Evolutionary conservation across 2,329 filamentous ascomycete genomes (phyloP).

Genomic region (Alternaria triticina): DNA sequence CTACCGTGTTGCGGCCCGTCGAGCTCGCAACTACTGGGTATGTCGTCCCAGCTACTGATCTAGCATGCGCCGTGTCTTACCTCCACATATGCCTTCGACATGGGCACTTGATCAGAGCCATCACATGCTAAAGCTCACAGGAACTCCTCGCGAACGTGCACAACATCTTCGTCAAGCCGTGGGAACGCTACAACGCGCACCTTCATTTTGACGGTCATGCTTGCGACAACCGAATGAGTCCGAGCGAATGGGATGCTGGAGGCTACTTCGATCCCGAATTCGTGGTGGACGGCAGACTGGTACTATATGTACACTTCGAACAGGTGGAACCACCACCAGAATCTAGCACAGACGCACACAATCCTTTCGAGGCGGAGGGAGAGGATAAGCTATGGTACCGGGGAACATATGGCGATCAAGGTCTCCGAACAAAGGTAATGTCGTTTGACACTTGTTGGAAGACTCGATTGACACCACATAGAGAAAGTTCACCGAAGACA

Average conservation of each 20-base stretch:
- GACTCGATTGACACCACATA: not conserved
- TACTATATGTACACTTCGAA: not conserved
- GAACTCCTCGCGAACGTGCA: not conserved
- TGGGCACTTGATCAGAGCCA: not conserved
- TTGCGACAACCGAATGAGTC: not conserved
- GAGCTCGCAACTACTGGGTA: not conserved
- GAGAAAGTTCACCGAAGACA: not conserved
- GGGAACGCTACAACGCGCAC: not conserved
- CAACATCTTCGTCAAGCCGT: not conserved
- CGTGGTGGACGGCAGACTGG: not conserved
- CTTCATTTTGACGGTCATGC: not conserved
- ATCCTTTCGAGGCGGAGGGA: not conserved
- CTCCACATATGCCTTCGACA: not conserved
- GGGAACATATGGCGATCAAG: not conserved
- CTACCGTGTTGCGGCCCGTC: not conserved
- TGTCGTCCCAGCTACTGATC: not conserved
- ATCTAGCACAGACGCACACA: not conserved
- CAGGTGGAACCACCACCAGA: not conserved
- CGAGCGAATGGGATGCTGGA: not conserved
- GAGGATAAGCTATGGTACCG: not conserved
- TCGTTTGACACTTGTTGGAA: not conserved
- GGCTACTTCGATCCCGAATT: not conserved
- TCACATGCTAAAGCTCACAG: not conserved
- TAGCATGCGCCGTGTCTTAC: not conserved
- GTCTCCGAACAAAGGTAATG: not conserved